A percentile compares a stretch with the other conserved stretches of the same genome.
These are phyloP conservation scores for Tolypocladium nubicola DNA, from an alignment of 2,329 filamentous ascomycete genomes.

Conservation along the genomic window DNA sequence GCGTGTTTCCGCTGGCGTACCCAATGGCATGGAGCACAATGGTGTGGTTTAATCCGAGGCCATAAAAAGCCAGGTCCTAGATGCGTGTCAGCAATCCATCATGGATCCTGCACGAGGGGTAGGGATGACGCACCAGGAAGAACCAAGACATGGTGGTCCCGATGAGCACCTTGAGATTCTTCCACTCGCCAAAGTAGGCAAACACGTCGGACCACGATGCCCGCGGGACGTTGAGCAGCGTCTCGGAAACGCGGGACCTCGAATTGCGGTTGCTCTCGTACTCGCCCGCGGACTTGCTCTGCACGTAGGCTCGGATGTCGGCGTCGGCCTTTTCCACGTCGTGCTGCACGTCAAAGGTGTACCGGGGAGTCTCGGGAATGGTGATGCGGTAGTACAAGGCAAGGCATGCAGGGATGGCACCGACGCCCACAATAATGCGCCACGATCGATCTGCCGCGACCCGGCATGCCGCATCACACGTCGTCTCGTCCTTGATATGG, in stretches of 20 bases:
- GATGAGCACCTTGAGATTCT: constrained; percentile 58
- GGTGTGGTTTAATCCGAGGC: constrained; percentile 64
- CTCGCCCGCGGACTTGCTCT: constrained; percentile 35
- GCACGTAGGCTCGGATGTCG: constrained; percentile 54
- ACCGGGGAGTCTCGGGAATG: constrained; percentile 75
- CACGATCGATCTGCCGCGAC: constrained; percentile 70
- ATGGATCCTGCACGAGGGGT: neutral
- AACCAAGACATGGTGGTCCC: constrained; percentile 78
- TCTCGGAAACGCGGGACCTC: constrained; percentile 39
- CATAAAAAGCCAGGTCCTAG: constrained; percentile 58
- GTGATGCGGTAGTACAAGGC: constrained; percentile 81
- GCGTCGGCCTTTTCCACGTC: constrained; percentile 66
- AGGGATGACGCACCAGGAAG: constrained; percentile 42
- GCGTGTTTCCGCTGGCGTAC: constrained; percentile 49
- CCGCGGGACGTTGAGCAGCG: constrained; percentile 50
- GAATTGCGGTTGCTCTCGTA: constrained; percentile 38
- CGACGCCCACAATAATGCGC: constrained; percentile 72
- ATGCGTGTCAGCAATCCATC: neutral
- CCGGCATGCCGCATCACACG: constrained; percentile 53
- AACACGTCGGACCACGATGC: constrained; percentile 61
- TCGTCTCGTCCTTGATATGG: constrained; percentile 24
- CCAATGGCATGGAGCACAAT: constrained; percentile 64
- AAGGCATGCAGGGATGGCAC: constrained; percentile 65
- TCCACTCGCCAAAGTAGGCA: constrained; percentile 58
- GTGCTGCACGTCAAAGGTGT: constrained; percentile 70